A percentile compares a stretch with the other conserved stretches of the same genome.
These are phyloP conservation scores for Amauroascus niger DNA, from an alignment of 2,329 filamentous ascomycete species.

Conservation along the genomic window DNA sequence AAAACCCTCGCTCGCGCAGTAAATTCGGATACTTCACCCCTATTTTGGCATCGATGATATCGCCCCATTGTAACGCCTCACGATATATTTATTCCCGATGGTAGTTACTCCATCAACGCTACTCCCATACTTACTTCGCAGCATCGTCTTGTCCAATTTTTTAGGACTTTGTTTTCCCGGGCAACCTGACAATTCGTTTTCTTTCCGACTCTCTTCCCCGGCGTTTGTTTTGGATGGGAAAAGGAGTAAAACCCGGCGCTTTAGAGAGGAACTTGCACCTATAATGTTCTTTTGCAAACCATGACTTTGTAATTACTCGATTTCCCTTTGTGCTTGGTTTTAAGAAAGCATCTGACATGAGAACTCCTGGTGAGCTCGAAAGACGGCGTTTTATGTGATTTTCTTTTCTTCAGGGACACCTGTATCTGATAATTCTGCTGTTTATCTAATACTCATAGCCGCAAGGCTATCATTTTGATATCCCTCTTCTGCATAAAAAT, in stretches of 20 bases:
- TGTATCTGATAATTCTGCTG: not conserved
- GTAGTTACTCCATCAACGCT: not conserved
- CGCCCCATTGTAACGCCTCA: not conserved
- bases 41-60: not conserved
- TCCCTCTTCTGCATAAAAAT: no score
- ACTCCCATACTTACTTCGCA: not conserved
- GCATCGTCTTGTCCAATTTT: not conserved
- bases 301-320: not conserved
- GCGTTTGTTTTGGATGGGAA: slow-evolving; percentile 4
- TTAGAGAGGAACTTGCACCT: not conserved
- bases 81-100: not conserved
- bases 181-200: not conserved
- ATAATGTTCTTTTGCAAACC: not conserved
- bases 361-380: slow-evolving; percentile 3
- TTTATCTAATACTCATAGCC: not conserved
- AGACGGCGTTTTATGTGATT: no score
- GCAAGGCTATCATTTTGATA: not conserved
- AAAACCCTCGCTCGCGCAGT: no score
- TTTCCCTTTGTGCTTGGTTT: not conserved
- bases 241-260: not conserved
- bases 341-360: not conserved
- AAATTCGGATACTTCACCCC: no score
- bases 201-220: not conserved
- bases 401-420: not conserved
- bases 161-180: not conserved